Conservation (phyloP, 495 filamentous ascomycete genomes). For the Penicillium cinerascens region DNA sequence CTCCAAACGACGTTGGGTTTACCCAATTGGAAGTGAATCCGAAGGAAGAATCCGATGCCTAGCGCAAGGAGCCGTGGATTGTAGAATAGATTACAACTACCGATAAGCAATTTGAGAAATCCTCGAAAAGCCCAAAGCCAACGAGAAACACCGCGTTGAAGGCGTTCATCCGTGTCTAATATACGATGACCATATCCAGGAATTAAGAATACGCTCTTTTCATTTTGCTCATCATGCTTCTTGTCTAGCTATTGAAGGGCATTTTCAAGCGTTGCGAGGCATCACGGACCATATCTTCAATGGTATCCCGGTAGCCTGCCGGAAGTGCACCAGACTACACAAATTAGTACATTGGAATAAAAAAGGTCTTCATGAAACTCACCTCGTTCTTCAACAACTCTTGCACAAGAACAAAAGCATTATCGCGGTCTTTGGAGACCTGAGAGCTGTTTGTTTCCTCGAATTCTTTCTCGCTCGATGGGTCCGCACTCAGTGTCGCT, state of each 20-base stretch:
- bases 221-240: not conserved
- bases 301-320: conserved; percentile 17
- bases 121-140: too few species aligned
- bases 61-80: too few species aligned
- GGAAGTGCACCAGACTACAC: conserved; percentile 30
- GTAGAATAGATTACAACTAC: too few species aligned
- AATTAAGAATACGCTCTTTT: too few species aligned
- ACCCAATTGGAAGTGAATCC: too few species aligned
- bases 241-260: not conserved
- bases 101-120: too few species aligned
- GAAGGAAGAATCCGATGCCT: too few species aligned
- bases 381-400: conserved; percentile 55
- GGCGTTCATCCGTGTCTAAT: too few species aligned
- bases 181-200: too few species aligned
- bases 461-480: conserved; percentile 7
- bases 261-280: conserved; percentile 21
- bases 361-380: conserved; percentile 13
- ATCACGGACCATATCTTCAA: conserved; percentile 31
- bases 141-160: too few species aligned
- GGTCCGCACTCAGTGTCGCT: conserved; percentile 43
- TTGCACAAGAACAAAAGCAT: conserved; percentile 59
- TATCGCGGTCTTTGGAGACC: conserved; percentile 55
- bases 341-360: conserved; percentile 12
- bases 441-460: conserved; percentile 26
- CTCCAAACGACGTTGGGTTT: too few species aligned